A percentile compares a stretch with the other conserved stretches of the same genome.
Conservation (phyloP, 23 red algal species). For the Gracilaria domingensis region DNA sequence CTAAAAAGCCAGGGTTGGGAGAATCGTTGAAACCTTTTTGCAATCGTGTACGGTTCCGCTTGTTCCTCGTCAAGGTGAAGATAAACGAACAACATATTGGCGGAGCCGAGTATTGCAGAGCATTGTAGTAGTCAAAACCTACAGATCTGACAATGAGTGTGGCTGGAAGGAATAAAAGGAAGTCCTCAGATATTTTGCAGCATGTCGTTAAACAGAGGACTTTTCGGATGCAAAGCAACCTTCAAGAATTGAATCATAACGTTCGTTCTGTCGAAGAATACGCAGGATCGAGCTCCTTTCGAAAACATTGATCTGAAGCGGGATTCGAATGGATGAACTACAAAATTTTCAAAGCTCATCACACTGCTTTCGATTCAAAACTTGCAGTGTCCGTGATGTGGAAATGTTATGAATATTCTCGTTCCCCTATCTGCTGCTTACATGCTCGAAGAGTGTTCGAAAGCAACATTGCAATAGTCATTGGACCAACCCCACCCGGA, state of each 20-base stretch:
- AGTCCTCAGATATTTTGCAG: not conserved
- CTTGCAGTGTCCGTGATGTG: not conserved
- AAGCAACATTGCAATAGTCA: slow-evolving; percentile 99
- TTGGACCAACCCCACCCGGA: slow-evolving; percentile 92
- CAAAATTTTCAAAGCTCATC: not conserved
- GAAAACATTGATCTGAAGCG: not conserved
- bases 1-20: no score
- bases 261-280: no score
- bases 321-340: not conserved
- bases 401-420: not conserved
- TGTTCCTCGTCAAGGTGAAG: no score
- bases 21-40: no score
- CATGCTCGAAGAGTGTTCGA: slow-evolving; percentile 68
- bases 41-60: no score
- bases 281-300: not conserved
- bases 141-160: no score
- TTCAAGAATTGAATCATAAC: no score
- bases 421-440: slow-evolving; percentile 17
- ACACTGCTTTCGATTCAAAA: not conserved
- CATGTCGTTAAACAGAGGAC: no score
- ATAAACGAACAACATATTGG: no score
- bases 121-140: no score
- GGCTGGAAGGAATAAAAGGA: not conserved
- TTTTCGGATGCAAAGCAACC: no score
- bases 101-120: no score